These are phyloP conservation scores for Acacia concinna DNA, from an alignment of 331 rosid genomes.

Conservation along the genomic window DNA sequence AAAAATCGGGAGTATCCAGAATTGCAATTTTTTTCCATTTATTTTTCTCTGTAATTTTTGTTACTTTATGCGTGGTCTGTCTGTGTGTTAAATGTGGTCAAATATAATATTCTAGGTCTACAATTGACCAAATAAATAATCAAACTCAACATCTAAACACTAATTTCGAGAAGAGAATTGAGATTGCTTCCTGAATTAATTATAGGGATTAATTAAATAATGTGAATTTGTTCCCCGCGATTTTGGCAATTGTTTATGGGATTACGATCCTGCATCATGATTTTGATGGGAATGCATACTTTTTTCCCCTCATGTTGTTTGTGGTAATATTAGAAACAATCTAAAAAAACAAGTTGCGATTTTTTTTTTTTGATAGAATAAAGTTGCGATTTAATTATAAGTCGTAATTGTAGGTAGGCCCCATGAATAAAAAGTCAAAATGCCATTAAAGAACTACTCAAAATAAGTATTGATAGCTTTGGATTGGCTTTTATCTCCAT, in stretches of 20 bases:
- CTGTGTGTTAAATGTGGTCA: not conserved
- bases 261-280: not conserved
- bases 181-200: not conserved
- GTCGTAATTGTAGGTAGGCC: not conserved
- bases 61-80: not conserved
- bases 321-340: not conserved
- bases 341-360: not conserved
- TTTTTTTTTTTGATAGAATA: too few species aligned
- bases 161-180: not conserved
- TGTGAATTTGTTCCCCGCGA: not conserved
- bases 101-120: not conserved
- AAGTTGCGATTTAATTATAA: not conserved
- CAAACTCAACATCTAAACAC: not conserved
- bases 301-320: not conserved
- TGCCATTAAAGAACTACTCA: not conserved
- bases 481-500: not conserved
- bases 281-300: not conserved
- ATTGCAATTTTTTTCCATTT: not conserved
- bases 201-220: not conserved
- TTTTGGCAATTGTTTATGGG: not conserved
- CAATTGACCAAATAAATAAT: not conserved
- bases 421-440: not conserved
- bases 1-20: not conserved
- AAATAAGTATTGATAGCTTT: not conserved
- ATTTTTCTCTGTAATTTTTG: not conserved